Conservation (phyloP, 345 rosid species). For the Rubroshorea leprosula region DNA sequence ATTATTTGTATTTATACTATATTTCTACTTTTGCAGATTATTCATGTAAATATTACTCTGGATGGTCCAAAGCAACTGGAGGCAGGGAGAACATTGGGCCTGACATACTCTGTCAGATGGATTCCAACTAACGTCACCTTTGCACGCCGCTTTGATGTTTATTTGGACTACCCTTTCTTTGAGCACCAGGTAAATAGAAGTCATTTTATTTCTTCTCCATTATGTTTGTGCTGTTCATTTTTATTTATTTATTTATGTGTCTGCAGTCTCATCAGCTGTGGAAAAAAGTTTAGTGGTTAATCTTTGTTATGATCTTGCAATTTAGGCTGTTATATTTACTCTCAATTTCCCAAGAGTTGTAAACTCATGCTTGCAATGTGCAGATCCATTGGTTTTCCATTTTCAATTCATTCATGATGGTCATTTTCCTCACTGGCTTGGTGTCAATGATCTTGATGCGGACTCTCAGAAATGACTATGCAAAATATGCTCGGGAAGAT, state of each 20-base stretch:
- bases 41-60: conserved; percentile 80
- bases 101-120: conserved; percentile 87
- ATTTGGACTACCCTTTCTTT: conserved; percentile 89
- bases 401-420: conserved; percentile 99
- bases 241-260: too few relatives aligned
- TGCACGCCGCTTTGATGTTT: conserved; percentile 93
- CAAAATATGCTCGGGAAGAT: conserved; percentile 95
- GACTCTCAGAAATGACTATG: conserved; percentile 90
- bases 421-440: conserved; percentile 95
- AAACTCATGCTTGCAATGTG: conserved; percentile 20
- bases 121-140: conserved; percentile 55
- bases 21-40: conserved; percentile 44
- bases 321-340: not conserved
- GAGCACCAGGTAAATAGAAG: conserved; percentile 74
- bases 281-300: not conserved
- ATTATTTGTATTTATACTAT: not conserved
- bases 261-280: too few relatives aligned
- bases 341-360: not conserved
- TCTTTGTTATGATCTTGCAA: not conserved
- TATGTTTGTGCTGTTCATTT: not conserved
- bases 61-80: conserved; percentile 70
- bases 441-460: conserved; percentile 98
- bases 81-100: conserved; percentile 52
- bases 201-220: not conserved
- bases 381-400: conserved; percentile 99